phyloP scores from a whole-genome alignment of 2,329 filamentous ascomycete species.

The Westerdykella ornata region DNA sequence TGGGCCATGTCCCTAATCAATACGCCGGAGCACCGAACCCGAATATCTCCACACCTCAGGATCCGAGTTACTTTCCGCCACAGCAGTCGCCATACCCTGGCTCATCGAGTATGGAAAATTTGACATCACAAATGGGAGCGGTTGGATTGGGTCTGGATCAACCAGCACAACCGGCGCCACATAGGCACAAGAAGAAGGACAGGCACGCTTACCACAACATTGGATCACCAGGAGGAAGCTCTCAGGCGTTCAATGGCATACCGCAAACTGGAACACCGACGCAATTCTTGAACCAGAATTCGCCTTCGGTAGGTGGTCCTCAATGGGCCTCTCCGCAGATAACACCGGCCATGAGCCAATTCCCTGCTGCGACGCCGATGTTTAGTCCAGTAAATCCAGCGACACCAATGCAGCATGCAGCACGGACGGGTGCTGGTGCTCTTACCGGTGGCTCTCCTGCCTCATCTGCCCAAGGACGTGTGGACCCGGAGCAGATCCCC shows the following conservation, averaged over 20 bases:
- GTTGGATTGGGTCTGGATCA: conserved; percentile 49
- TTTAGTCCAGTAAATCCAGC: conserved; percentile 42
- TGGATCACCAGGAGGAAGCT: conserved; percentile 61
- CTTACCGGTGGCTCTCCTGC: conserved; percentile 36
- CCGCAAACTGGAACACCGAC: conserved; percentile 52
- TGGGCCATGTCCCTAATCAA: conserved; percentile 26
- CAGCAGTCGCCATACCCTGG: conserved; percentile 22
- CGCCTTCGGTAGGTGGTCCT: conserved; percentile 26
- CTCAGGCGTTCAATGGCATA: conserved; percentile 64
- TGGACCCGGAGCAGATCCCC: conserved; percentile 88
- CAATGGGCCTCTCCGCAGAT: conserved; percentile 40
- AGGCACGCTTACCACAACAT: conserved; percentile 87
- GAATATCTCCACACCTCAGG: conserved; percentile 23
- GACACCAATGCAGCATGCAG: conserved; percentile 34
- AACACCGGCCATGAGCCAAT: conserved; percentile 51
- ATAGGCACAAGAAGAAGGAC: conserved; percentile 89
- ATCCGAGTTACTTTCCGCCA: conserved; percentile 40
- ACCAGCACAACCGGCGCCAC: conserved; percentile 45
- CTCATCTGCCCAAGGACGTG: conserved; percentile 62
- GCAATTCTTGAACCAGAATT: conserved; percentile 51
- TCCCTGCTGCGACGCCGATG: conserved; percentile 53
- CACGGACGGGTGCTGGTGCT: conserved; percentile 17
- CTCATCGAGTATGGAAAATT: conserved; percentile 36
- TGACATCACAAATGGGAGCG: conserved; percentile 70
- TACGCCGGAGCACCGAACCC: conserved; percentile 25